Evolutionary conservation across 192 early-diverging fungal species (phyloP).

Genomic region (Backusella circina): DNA sequence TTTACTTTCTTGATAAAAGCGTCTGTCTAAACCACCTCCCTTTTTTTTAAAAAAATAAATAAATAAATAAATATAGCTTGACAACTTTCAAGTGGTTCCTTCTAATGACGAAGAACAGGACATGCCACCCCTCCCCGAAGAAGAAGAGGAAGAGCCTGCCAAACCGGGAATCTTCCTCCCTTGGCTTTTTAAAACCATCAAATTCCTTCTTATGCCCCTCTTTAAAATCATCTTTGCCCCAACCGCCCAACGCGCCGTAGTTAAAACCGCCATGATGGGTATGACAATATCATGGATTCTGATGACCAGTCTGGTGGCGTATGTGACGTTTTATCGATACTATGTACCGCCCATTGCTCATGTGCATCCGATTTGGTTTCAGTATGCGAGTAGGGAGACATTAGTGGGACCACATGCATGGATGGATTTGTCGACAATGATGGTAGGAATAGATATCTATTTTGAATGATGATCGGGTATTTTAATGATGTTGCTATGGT

Average conservation of each 20-base stretch:
- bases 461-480: background rate
- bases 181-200: background rate
- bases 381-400: background rate
- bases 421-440: background rate
- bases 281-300: constrained; percentile 16
- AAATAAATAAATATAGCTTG: background rate
- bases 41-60: background rate
- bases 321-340: constrained; percentile 14
- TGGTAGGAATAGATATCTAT: background rate
- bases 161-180: background rate
- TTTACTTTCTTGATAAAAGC: no score
- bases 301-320: background rate
- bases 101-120: background rate
- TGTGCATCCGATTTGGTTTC: constrained; percentile 19
- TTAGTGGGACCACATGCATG: background rate
- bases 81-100: constrained; percentile 17
- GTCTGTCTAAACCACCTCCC: no score
- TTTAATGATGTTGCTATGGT: background rate
- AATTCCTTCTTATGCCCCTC: constrained; percentile 6
- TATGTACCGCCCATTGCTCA: constrained; percentile 21
- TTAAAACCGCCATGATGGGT: constrained; percentile 13
- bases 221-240: constrained; percentile 18
- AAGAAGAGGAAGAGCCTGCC: background rate
- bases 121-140: background rate
- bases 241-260: constrained; percentile 13